Evolutionary conservation across 192 early-diverging fungal genomes (phyloP).

Genomic region (Oehlia diaphana): DNA sequence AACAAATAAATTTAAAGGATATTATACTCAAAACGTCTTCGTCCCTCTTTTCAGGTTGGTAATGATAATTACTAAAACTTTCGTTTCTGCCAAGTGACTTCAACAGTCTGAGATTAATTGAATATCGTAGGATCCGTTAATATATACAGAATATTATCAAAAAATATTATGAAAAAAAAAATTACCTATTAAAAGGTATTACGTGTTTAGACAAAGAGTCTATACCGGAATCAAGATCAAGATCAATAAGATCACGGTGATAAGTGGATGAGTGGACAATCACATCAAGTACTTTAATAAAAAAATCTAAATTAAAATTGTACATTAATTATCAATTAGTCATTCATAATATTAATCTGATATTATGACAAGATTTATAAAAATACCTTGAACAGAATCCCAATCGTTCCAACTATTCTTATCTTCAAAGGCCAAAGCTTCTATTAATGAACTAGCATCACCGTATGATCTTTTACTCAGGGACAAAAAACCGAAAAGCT

Average conservation of each 20-base stretch:
- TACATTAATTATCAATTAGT: not conserved
- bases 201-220: not conserved
- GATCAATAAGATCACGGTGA: not conserved
- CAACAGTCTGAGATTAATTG: not conserved
- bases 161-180: not conserved
- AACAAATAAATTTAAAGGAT: not conserved
- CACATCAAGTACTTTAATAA: not conserved
- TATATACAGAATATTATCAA: not conserved
- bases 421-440: conserved; percentile 27
- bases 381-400: not conserved
- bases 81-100: not conserved
- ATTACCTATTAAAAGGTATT: not conserved
- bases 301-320: not conserved
- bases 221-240: not conserved
- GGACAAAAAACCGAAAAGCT: conserved; percentile 42
- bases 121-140: not conserved
- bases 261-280: not conserved
- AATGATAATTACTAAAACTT: not conserved
- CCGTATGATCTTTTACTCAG: conserved; percentile 39
- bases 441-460: conserved; percentile 29
- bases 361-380: not conserved
- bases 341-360: too few relatives aligned
- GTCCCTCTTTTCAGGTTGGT: not conserved
- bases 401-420: not conserved
- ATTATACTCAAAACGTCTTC: conserved; percentile 2